phyloP scores from a whole-genome alignment of 306 rosid genomes.

The Quillaja saponaria region DNA sequence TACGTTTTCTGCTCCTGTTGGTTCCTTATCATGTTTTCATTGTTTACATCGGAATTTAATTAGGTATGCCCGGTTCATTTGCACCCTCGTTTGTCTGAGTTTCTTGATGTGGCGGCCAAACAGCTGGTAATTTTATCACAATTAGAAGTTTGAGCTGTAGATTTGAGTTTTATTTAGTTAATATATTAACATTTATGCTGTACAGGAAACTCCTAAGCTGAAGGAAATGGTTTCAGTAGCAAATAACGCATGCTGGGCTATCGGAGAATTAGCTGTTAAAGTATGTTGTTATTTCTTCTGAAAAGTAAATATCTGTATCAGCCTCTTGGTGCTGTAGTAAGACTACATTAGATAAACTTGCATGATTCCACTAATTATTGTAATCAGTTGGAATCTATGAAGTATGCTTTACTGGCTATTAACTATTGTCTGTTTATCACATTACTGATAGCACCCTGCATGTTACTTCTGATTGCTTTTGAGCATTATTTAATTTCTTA shows the following conservation, averaged over 20 bases:
- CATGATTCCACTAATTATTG: neutral
- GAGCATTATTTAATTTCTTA: neutral
- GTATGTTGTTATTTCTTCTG: constrained; percentile 39
- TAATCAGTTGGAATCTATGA: constrained; percentile 17
- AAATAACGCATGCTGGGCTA: constrained; percentile 99
- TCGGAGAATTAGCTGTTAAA: constrained; percentile 96
- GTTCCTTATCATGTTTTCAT: constrained; percentile 22
- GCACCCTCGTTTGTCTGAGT: constrained; percentile 77
- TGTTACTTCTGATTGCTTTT: no score
- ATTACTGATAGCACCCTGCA: no score
- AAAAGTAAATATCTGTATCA: no score
- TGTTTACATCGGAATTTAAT: constrained; percentile 39
- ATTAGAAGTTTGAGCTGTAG: constrained; percentile 4
- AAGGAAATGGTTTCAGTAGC: constrained; percentile 89
- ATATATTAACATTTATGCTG: constrained; percentile 31
- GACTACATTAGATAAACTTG: constrained; percentile 14
- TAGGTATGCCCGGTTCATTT: constrained; percentile 88
- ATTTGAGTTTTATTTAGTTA: constrained; percentile 18
- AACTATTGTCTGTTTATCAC: no score
- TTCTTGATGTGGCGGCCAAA: constrained; percentile 83
- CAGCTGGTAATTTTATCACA: constrained; percentile 73
- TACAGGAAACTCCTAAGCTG: constrained; percentile 77
- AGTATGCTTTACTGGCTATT: constrained; percentile 7
- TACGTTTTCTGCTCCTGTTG: neutral
- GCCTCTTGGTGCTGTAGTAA: constrained; percentile 11